Evolutionary conservation across 192 early-diverging fungal species (phyloP).

Genomic region (Linnemannia elongata): DNA sequence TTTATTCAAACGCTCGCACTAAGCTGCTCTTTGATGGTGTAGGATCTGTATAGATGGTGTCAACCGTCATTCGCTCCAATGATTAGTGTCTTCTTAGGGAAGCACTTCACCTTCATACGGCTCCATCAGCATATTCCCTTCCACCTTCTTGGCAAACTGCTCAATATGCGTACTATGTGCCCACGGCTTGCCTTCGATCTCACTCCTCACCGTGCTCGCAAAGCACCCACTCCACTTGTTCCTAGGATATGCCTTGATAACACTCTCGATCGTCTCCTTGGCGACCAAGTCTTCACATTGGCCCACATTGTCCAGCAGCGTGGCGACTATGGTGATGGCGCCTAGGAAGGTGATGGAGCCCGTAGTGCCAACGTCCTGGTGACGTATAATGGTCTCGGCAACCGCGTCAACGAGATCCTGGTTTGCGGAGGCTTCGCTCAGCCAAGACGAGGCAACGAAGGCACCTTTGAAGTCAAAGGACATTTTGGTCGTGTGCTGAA

Average conservation of each 20-base stretch:
- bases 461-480: conserved; percentile 23
- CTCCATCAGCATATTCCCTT: conserved; percentile 11
- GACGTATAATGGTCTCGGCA: conserved; percentile 22
- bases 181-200: conserved; percentile 11
- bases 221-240: conserved; percentile 18
- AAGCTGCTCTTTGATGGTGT: neutral
- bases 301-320: conserved; percentile 8
- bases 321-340: conserved; percentile 12
- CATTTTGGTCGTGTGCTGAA: conserved; percentile 19
- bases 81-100: neutral
- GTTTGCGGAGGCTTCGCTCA: conserved; percentile 10
- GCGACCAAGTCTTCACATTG: conserved; percentile 13
- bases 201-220: conserved; percentile 13
- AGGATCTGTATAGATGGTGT: neutral
- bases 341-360: conserved; percentile 12
- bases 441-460: conserved; percentile 17
- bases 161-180: conserved; percentile 17
- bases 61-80: neutral
- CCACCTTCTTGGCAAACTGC: neutral
- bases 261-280: conserved; percentile 21
- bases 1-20: conserved; percentile 14
- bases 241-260: conserved; percentile 6
- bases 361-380: conserved; percentile 15
- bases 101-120: conserved; percentile 10
- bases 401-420: conserved; percentile 16